A percentile compares a stretch with the other conserved stretches of the same genome.
These are phyloP conservation scores for Globisporangium camurandrum DNA, from an alignment of 352 stramenopile genomes.

Conservation along the genomic window DNA sequence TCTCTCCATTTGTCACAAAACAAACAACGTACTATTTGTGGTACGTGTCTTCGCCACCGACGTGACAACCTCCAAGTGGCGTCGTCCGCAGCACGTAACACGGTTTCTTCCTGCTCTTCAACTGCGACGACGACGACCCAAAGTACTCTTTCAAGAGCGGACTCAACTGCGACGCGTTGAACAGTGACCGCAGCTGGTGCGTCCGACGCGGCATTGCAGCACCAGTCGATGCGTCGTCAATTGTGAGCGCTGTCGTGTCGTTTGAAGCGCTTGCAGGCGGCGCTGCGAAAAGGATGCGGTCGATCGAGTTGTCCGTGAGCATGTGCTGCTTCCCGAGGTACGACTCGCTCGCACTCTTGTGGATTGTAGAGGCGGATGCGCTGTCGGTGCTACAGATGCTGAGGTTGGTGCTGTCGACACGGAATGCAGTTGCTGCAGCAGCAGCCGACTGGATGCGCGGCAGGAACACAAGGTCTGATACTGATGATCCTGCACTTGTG, in stretches of 20 bases:
- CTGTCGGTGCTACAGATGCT: background rate
- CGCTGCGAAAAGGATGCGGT: constrained; percentile 66
- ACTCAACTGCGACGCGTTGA: constrained; percentile 77
- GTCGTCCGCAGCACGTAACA: constrained; percentile 73
- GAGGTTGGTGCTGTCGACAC: too few species aligned
- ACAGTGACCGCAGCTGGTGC: constrained; percentile 60
- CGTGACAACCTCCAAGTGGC: constrained; percentile 51
- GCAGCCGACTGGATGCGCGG: constrained; percentile 22
- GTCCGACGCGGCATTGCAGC: constrained; percentile 21
- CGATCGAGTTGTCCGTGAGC: constrained; percentile 44
- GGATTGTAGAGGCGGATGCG: constrained; percentile 6
- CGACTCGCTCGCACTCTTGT: constrained; percentile 42
- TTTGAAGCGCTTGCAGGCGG: too few species aligned
- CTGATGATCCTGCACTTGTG: constrained; percentile 6
- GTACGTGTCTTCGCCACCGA: constrained; percentile 79
- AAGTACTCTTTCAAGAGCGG: constrained; percentile 77
- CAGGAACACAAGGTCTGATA: constrained; percentile 12
- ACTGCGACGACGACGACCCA: constrained; percentile 37
- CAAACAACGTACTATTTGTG: constrained; percentile 46
- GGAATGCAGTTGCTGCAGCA: background rate
- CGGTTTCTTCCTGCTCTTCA: constrained; percentile 52
- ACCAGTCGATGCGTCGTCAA: constrained; percentile 1
- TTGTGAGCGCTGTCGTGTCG: constrained; percentile 3
- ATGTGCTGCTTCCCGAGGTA: constrained; percentile 43
- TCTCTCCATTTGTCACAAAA: background rate